These are phyloP conservation scores for Kluyveromyces starmeri DNA, from an alignment of 805 yeast genomes.

Conservation along the genomic window DNA sequence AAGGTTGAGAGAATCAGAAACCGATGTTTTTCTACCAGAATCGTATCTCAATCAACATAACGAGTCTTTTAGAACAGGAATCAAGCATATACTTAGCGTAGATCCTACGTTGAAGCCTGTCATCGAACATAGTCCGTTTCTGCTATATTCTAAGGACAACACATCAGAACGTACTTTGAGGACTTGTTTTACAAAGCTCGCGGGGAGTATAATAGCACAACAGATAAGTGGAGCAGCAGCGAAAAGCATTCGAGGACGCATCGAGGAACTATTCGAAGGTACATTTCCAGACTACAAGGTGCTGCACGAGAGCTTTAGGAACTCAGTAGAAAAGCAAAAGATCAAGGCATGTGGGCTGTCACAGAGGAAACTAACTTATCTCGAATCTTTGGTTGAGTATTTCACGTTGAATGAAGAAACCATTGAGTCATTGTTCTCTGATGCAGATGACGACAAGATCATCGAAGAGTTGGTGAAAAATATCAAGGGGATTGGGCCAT, in stretches of 20 bases:
- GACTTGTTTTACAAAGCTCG: conserved; percentile 35
- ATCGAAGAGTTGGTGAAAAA: conserved; percentile 37
- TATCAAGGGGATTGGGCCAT: conserved; percentile 67
- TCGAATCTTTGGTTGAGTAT: conserved; percentile 44
- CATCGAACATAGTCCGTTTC: conserved; percentile 22
- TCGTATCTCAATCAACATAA: conserved; percentile 23
- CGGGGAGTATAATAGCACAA: conserved; percentile 52
- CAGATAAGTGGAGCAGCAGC: conserved; percentile 83
- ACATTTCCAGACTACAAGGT: conserved; percentile 45
- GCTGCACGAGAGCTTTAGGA: conserved; percentile 30
- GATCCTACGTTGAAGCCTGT: conserved; percentile 33
- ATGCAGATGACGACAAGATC: conserved; percentile 36
- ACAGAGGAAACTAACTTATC: conserved; percentile 54
- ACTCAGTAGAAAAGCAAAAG: conserved; percentile 31
- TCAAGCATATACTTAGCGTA: conserved; percentile 24
- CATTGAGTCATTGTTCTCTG: conserved; percentile 31
- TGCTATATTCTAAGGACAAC: conserved; percentile 17
- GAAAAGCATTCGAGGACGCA: conserved; percentile 43
- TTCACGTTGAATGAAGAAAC: conserved; percentile 35
- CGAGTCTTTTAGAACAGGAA: conserved; percentile 29
- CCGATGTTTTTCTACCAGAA: conserved; percentile 17
- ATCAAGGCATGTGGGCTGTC: conserved; percentile 64
- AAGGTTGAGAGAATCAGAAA: conserved; percentile 10
- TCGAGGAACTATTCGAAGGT: conserved; percentile 32
- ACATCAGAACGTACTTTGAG: conserved; percentile 13